These are phyloP conservation scores for Trichoderma afroharzianum DNA, from an alignment of 2,329 filamentous ascomycete genomes.

Conservation along the genomic window DNA sequence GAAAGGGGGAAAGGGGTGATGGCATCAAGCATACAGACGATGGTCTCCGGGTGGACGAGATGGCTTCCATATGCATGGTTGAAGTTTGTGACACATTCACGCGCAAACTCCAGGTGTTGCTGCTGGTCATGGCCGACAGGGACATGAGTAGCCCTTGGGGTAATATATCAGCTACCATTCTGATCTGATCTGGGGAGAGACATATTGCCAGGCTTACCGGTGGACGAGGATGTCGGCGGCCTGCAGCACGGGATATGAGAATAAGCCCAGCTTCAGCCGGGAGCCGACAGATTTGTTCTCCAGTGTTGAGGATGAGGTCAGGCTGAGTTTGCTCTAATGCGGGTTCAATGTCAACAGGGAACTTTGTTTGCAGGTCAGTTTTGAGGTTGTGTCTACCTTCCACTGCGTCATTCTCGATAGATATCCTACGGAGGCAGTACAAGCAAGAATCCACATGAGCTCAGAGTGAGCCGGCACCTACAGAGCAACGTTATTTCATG, in stretches of 20 bases:
- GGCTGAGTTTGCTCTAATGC: conserved; percentile 66
- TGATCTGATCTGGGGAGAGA: background rate
- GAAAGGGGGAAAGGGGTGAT: no score
- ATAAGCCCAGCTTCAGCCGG: conserved; percentile 76
- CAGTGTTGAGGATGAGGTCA: conserved; percentile 55
- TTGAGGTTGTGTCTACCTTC: conserved; percentile 60
- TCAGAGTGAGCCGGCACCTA: conserved; percentile 77
- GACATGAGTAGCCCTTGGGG: conserved; percentile 75
- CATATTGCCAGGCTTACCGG: conserved; percentile 42
- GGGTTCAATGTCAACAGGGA: background rate
- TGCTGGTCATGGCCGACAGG: conserved; percentile 94
- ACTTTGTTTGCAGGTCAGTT: background rate
- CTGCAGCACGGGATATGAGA: conserved; percentile 94
- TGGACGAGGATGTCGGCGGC: conserved; percentile 92
- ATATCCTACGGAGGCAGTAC: conserved; percentile 86
- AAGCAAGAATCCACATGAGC: conserved; percentile 96
- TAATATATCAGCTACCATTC: no score
- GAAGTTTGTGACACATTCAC: conserved; percentile 82
- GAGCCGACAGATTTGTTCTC: conserved; percentile 58
- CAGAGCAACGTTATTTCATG: background rate
- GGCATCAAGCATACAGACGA: conserved; percentile 57
- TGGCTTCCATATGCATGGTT: conserved; percentile 69
- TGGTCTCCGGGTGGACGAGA: conserved; percentile 63
- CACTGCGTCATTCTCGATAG: conserved; percentile 99
- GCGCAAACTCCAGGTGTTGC: conserved; percentile 90